These are phyloP conservation scores for Mortierella sp. DNA, from an alignment of 371 early-diverging fungal species.

Conservation along the genomic window DNA sequence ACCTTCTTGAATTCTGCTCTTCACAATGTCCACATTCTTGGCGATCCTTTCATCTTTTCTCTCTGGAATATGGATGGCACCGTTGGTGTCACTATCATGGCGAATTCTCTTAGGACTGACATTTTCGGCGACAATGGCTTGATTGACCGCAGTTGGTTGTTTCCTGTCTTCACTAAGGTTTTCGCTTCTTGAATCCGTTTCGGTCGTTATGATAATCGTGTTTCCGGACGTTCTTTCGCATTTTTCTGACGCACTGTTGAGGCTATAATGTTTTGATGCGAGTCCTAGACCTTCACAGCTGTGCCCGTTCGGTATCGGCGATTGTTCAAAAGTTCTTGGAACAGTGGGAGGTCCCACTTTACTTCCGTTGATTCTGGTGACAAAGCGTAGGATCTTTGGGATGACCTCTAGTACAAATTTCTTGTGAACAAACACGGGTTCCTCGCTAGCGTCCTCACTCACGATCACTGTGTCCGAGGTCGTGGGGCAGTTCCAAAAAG, in stretches of 20 bases:
- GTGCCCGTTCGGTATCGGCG: neutral
- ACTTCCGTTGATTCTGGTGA: neutral
- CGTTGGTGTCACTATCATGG: neutral
- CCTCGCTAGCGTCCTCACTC: neutral
- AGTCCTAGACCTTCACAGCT: no score
- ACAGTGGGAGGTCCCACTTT: neutral
- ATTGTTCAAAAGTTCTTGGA: neutral
- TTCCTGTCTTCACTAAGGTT: neutral
- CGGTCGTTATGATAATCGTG: neutral
- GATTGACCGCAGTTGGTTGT: neutral
- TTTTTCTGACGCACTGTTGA: neutral
- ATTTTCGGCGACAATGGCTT: neutral
- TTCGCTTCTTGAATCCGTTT: no score
- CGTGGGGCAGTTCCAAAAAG: slow-evolving; percentile 6
- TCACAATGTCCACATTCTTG: no score
- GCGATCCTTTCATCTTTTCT: neutral
- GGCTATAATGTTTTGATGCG: neutral
- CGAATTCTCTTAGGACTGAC: neutral
- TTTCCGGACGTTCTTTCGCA: neutral
- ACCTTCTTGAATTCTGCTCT: no score
- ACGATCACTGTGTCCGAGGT: slow-evolving; percentile 10
- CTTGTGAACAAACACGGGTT: slow-evolving; percentile 13
- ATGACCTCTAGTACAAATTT: slow-evolving; percentile 3
- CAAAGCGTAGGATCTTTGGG: neutral
- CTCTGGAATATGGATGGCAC: neutral